phyloP scores from a whole-genome alignment of 1,284 basidiomycete species.

The Leccinum pallidistipes region DNA sequence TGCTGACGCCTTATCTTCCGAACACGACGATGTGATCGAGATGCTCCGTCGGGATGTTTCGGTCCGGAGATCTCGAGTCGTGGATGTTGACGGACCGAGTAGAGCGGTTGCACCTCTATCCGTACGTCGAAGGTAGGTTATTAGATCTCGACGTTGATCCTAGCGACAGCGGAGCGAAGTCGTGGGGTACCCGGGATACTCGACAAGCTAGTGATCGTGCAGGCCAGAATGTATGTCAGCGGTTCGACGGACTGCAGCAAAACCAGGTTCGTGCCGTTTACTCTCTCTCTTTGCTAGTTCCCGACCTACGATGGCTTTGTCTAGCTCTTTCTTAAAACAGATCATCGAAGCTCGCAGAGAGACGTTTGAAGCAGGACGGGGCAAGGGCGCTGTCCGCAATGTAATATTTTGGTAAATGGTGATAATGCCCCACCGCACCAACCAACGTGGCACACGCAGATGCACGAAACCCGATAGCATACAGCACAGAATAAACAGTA shows the following conservation, averaged over 20 bases:
- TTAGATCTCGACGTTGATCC: constrained; percentile 23
- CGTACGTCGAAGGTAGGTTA: constrained; percentile 23
- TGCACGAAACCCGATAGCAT: constrained; percentile 27
- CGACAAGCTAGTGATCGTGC: constrained; percentile 47
- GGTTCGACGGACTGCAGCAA: constrained; percentile 41
- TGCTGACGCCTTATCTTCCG: constrained; percentile 27
- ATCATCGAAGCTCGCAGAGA: constrained; percentile 25
- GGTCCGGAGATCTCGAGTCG: constrained; percentile 35
- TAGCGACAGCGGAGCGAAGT: constrained; percentile 13
- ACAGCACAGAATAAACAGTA: constrained; percentile 38
- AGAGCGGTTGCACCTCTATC: constrained; percentile 7
- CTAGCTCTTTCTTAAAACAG: constrained; percentile 30
- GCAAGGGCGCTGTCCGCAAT: constrained; percentile 16
- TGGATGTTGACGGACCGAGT: constrained; percentile 41
- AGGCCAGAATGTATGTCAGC: constrained; percentile 46
- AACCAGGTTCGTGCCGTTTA: constrained; percentile 34
- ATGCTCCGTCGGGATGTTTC: constrained; percentile 43
- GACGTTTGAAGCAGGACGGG: constrained; percentile 7
- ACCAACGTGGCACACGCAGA: not conserved
- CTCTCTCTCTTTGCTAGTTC: not conserved
- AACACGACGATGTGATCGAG: constrained; percentile 43
- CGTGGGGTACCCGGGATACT: constrained; percentile 47
- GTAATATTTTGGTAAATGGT: constrained; percentile 27
- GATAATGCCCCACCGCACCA: not conserved
- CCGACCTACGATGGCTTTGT: not conserved